Conservation (phyloP, 495 filamentous ascomycete genomes). For the Glonium stellatum region DNA sequence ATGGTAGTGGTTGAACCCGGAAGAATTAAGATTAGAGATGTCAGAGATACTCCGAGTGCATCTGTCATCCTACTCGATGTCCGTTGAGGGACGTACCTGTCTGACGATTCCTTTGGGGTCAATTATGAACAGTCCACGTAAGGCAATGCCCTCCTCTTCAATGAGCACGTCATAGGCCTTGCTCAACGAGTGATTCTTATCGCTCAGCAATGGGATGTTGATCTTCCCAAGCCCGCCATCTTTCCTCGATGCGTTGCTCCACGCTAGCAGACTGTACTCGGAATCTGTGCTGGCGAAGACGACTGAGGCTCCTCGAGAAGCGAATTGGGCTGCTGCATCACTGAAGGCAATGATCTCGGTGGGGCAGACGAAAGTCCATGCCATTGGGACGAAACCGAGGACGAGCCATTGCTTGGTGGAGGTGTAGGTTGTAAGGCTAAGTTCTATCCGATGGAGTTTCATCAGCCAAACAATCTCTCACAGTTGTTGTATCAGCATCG, state of each 20-base stretch:
- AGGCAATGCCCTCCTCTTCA: constrained; percentile 50
- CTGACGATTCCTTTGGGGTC: constrained; percentile 50
- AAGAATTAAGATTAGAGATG: too few species aligned
- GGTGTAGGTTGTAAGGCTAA: constrained; percentile 40
- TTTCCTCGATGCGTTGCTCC: constrained; percentile 45
- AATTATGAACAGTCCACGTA: constrained; percentile 54
- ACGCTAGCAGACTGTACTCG: constrained; percentile 49
- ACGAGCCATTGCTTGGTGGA: constrained; percentile 43
- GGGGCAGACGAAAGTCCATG: constrained; percentile 50
- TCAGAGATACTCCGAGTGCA: not conserved
- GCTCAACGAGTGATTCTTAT: constrained; percentile 50
- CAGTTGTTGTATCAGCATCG: not conserved
- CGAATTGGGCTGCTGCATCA: constrained; percentile 40
- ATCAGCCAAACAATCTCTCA: not conserved
- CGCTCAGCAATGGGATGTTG: constrained; percentile 48
- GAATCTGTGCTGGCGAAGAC: constrained; percentile 45
- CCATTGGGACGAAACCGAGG: constrained; percentile 48
- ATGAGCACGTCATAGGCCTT: constrained; percentile 52
- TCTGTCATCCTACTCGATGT: not conserved
- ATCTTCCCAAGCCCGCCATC: constrained; percentile 49
- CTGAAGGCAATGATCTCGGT: constrained; percentile 49
- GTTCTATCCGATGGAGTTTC: constrained; percentile 27
- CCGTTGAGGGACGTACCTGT: constrained; percentile 32
- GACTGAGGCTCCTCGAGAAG: constrained; percentile 41
- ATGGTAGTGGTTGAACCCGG: too few species aligned